These are phyloP conservation scores for Primulina tabacum DNA, from an alignment of 257 asterid species.

Conservation along the genomic window DNA sequence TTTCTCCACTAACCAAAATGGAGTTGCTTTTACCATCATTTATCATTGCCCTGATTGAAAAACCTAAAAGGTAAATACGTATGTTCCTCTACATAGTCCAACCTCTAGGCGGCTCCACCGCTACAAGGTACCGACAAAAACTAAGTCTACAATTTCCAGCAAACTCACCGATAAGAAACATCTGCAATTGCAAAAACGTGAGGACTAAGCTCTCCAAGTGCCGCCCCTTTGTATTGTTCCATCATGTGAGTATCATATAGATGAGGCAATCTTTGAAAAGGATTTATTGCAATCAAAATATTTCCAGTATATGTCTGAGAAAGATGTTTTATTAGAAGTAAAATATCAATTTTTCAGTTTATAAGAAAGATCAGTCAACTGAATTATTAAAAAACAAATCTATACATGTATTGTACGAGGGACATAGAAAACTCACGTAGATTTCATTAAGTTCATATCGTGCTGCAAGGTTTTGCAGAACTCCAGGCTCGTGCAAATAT, in stretches of 20 bases:
- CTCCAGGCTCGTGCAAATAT: constrained; percentile 99
- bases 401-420: constrained; percentile 10
- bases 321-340: constrained; percentile 25
- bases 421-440: constrained; percentile 58
- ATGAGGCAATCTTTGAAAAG: constrained; percentile 98
- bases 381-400: constrained; percentile 9
- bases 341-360: constrained; percentile 2
- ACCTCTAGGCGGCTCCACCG: constrained; percentile 12
- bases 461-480: constrained; percentile 84
- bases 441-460: constrained; percentile 98
- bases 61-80: constrained; percentile 25
- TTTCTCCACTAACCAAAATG: constrained; percentile 98
- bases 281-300: constrained; percentile 94
- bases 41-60: constrained; percentile 76
- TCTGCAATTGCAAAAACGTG: constrained; percentile 98
- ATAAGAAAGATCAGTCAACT: constrained; percentile 17
- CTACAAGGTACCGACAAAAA: constrained; percentile 17
- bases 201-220: constrained; percentile 97
- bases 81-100: constrained; percentile 17
- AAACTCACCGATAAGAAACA: constrained; percentile 79
- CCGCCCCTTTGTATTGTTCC: constrained; percentile 99
- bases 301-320: constrained; percentile 96
- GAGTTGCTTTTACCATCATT: constrained; percentile 95
- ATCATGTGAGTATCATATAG: constrained; percentile 98
- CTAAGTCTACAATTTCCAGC: constrained; percentile 16